phyloP scores from a whole-genome alignment of 2,329 filamentous ascomycete species.

The Talaromyces sp. region DNA sequence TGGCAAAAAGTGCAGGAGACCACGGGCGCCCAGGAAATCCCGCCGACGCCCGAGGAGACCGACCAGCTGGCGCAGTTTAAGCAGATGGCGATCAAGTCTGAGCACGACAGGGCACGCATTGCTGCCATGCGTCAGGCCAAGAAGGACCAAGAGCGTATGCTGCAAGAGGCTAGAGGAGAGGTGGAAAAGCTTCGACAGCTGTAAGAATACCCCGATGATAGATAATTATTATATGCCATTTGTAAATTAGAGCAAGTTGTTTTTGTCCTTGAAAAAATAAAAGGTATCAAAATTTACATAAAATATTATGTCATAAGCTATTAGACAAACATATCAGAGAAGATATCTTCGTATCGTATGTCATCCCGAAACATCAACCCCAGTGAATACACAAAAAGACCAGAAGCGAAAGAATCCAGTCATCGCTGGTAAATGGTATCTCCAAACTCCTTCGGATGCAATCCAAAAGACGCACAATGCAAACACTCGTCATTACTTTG shows the following conservation, averaged over 20 bases:
- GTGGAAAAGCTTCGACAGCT: constrained; percentile 36
- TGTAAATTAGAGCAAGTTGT: constrained; percentile 7
- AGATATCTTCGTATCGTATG: not conserved
- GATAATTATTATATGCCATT: not conserved
- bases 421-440: constrained; percentile 7
- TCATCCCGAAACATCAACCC: not conserved
- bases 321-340: not conserved
- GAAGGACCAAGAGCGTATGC: constrained; percentile 41
- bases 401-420: not conserved
- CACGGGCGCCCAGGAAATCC: constrained; percentile 35
- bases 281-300: constrained; percentile 4
- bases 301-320: not conserved
- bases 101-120: constrained; percentile 35
- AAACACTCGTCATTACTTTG: not conserved
- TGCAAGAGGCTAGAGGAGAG: constrained; percentile 40
- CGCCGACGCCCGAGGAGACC: constrained; percentile 28
- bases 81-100: constrained; percentile 28
- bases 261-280: not conserved
- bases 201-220: constrained; percentile 13
- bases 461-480: not conserved
- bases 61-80: constrained; percentile 30
- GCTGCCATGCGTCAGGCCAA: constrained; percentile 35
- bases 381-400: not conserved
- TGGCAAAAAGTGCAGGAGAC: constrained; percentile 37
- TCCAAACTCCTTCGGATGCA: constrained; percentile 8